phyloP scores from a whole-genome alignment of 805 yeast genomes.

The Candida sphagnicola region DNA sequence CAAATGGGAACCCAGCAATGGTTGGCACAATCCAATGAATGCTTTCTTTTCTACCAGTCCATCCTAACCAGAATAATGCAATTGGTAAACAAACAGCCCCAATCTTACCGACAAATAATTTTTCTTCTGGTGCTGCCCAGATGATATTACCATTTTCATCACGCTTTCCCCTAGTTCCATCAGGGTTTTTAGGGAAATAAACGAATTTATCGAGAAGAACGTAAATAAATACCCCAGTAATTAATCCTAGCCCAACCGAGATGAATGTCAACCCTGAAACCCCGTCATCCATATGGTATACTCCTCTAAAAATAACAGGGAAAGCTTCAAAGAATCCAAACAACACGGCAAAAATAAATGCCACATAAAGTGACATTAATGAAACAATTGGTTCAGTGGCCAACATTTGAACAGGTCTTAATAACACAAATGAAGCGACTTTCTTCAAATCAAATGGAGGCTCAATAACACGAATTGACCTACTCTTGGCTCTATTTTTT shows the following conservation, averaged over 20 bases:
- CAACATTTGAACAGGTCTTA: slow-evolving; percentile 67
- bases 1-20: slow-evolving; percentile 75
- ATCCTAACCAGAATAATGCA: slow-evolving; percentile 75
- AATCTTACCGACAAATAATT: slow-evolving; percentile 57
- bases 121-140: slow-evolving; percentile 57
- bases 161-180: slow-evolving; percentile 55
- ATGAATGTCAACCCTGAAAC: slow-evolving; percentile 66
- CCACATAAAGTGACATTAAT: slow-evolving; percentile 64
- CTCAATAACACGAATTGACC: slow-evolving; percentile 47
- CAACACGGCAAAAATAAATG: slow-evolving; percentile 72
- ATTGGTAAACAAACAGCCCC: slow-evolving; percentile 68
- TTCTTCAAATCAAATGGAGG: slow-evolving; percentile 36
- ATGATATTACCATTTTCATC: slow-evolving; percentile 53
- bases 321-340: slow-evolving; percentile 80
- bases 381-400: slow-evolving; percentile 71
- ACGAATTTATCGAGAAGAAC: slow-evolving; percentile 44
- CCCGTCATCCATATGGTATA: slow-evolving; percentile 56
- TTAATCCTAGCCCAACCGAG: slow-evolving; percentile 67
- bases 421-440: slow-evolving; percentile 47
- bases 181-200: slow-evolving; percentile 55
- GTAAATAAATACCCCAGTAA: slow-evolving; percentile 52
- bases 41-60: slow-evolving; percentile 53
- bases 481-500: slow-evolving; percentile 53
- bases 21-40: slow-evolving; percentile 79
- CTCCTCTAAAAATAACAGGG: slow-evolving; percentile 69